Base-by-base conservation (phyloP, 2,329 filamentous ascomycete species). In the Sphaerulina populicola region DNA sequence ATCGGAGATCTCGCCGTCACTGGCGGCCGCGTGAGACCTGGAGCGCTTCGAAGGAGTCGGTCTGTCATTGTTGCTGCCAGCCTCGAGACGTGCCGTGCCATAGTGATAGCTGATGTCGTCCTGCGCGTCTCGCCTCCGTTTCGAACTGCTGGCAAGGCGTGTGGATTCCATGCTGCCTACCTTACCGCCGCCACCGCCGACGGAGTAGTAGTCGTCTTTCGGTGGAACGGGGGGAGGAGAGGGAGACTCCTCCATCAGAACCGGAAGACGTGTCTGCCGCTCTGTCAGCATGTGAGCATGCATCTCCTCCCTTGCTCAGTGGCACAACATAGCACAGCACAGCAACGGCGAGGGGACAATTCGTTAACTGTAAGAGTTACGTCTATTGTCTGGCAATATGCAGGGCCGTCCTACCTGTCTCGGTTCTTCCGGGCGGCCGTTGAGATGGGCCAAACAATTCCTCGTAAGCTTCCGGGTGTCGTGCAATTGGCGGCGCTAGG, bases 1-100 rank as follows among this genome's bases (percentile, higher is more conserved):
- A 30, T 59, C 60, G 14, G 50, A 58, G 6, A 54, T 49, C 35
- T 61, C 56, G 46, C 53, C 53, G 44, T 47, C 55, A 44, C 52
- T 44, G 31, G 49, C 52, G 30, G 42, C 29, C 12, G 51, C 48
- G 12, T 57, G 47, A 12, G 59, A 60, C 33, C 62, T 60, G 47
- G 56, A 62, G 23, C 63, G 61, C 53, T 66, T 66, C 11, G 52
- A 45, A n/a, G 64, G 61, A 7, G 61, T 62, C 31, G 60, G 62
- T 5, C 47, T 38, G 36, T 61, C 50, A 12, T 49, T 44, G 51
- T 61, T 58, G 29, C 45, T 53, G 30, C 54, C 30, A 33, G 30
- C 47, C 23, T 57, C 54, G 31, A 60, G 53, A 23, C 49, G 54
- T 43, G 15, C 35, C 14, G 14, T 40, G 46, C 52, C 49, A 27